phyloP scores from a whole-genome alignment of 129 eudicot species.

The Oenanthe sinensis region DNA sequence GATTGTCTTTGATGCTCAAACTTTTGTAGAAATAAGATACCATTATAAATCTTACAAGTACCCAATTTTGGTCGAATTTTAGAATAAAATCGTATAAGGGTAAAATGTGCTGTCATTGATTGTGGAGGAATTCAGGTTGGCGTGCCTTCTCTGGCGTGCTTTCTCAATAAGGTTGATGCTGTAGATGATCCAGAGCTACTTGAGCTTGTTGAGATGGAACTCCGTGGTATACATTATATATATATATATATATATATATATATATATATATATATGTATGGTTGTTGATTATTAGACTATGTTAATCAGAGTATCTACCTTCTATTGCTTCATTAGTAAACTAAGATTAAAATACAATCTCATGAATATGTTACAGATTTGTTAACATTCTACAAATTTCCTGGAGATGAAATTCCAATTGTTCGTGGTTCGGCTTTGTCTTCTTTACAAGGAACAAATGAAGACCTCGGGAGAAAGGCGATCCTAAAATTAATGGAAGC shows the following conservation, averaged over 20 bases:
- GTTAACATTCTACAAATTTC: constrained; percentile 18
- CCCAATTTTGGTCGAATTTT: neutral
- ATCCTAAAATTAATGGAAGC: constrained; percentile 16
- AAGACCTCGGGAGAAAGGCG: constrained; percentile 1
- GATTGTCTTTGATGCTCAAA: neutral
- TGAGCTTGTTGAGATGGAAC: constrained; percentile 21
- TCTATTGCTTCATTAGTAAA: neutral
- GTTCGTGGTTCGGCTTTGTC: neutral
- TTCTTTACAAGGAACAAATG: constrained; percentile 12
- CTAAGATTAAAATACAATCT: neutral
- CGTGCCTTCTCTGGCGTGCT: constrained; percentile 17
- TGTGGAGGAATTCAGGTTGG: constrained; percentile 14
- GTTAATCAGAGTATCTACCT: neutral
- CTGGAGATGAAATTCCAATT: constrained; percentile 9
- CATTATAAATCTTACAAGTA: neutral
- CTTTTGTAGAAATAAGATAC: neutral
- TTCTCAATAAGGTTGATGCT: constrained; percentile 18
- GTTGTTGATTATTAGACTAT: neutral
- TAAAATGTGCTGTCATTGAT: neutral
- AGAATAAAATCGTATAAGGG: neutral
- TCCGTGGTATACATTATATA: constrained; percentile 2
- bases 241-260: no score
- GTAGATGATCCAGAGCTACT: constrained; percentile 19
- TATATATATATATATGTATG: neutral
- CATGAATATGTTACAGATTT: constrained; percentile 2